Base-by-base conservation (phyloP, 257 asterid species). In the Nemophila menziesii region DNA sequence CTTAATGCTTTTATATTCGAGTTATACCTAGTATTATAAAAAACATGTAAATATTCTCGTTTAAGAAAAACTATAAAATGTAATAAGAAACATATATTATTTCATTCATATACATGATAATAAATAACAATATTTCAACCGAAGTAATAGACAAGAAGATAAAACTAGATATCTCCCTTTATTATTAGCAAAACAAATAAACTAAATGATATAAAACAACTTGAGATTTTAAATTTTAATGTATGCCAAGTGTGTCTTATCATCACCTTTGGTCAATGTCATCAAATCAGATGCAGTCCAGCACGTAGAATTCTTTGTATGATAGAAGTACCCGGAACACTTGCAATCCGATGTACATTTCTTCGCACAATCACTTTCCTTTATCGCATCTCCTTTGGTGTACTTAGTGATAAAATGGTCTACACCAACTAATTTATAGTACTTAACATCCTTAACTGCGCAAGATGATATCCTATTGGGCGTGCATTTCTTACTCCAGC, bases 261-360 rank as follows among this genome's bases (percentile, higher is more conserved):
- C 61, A 0, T 16, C 44, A 14, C 59, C 72, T 39, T 13, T 67
- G 3, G 43, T 57, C 0, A 72, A 51, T 2, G 75, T 64, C 43
- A 37, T 56, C 53, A 64, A 43, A 13, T 72, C 62, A 39, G 56
- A 44, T 5, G 54, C 74, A 6, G 56, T 22, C 78, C 71, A 71
- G 15, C 78, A 71, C 15, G 57, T 44, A 0, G 54, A 51, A 17
- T 51, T 53, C 14, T 59, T 51, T 60, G 14, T 53, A 5, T 71
- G 48, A 38, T 48, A 60, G 61, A 67, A 63, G 33, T 49, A 68
- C 26, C 80, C 76, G 57, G 42, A 8, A 16, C 76, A 72, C 61
- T 61, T 58, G 53, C 61, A 68, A 16, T 72, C 73, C 13, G 10
- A 33, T 20, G 63, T 53, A 13, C 73, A 68, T 37, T 44, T 72